Evolutionary conservation across 2,329 filamentous ascomycete genomes (phyloP), one percentile per base, ranked within the genome.

Genomic region (Trematosphaeria pertusa): DNA sequence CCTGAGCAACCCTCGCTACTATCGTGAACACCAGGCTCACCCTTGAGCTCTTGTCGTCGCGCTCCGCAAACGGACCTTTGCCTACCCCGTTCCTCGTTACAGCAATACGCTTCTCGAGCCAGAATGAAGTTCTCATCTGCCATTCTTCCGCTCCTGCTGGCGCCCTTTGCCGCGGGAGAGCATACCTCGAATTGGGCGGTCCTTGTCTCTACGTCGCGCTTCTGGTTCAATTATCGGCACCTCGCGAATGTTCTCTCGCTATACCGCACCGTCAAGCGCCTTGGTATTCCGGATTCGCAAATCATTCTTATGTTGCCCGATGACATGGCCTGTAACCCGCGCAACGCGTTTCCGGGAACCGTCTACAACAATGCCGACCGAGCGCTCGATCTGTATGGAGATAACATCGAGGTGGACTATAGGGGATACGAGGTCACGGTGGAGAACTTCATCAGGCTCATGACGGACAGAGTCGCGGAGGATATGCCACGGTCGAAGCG

Each of bases 251-350:
- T 96, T 14, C 85, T 99, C 51, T 97, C 93, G 49, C 86, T 99
- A 55, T 99, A 99, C 76, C 90, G 94, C 48, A 99, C 94, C 46
- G 94, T 99, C 54, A 99, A 99, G 78, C 89, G 94, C 10, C 86
- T 99, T 28, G 94, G 94, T 37, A 99, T 99, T 50, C 94, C 94
- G 26, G 94, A 99, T 75, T 96, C 91, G 40, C 94, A 99, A 72
- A 99, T 99, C 75, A 97, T 99, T 71, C 88, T 99, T 59, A 97
- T 99, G 92, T 85, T 99, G n/a, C 94, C 94, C 17, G 94, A 99
- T 73, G 94, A 99, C 77, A 97, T 99, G 91, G 94, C 94, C 30
- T 99, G 94, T 81, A 99, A 99, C 75, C 94, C 94, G 22, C 91
- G 94, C 65, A 99, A 99, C 72, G 91, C 92, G 38, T 99, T 99